phyloP scores from a whole-genome alignment of 495 filamentous ascomycete species.

The Talaromyces stipitatus region DNA sequence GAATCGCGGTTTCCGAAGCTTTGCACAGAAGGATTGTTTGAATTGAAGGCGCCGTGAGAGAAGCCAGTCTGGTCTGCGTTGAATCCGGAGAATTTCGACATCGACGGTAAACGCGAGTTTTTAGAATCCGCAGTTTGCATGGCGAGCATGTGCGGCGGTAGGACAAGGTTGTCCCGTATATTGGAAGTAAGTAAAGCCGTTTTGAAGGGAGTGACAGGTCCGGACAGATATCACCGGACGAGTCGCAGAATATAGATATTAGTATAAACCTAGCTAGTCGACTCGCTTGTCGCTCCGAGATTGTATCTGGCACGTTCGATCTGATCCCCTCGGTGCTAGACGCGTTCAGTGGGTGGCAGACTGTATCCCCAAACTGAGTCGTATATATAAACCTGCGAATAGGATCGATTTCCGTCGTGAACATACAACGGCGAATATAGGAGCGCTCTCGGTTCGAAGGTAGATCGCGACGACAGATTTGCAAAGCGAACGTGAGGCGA shows the following conservation, averaged over 20 bases:
- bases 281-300: background rate
- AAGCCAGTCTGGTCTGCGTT: conserved; percentile 76
- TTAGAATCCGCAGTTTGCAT: conserved; percentile 77
- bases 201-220: conserved; percentile 39
- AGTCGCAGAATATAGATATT: background rate
- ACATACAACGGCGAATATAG: background rate
- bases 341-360: background rate
- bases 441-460: background rate
- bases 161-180: conserved; percentile 66
- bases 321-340: background rate
- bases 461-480: background rate
- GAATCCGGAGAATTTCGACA: conserved; percentile 61
- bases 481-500: background rate
- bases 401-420: background rate
- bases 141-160: conserved; percentile 68
- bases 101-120: conserved; percentile 44
- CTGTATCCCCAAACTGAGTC: background rate
- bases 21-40: conserved; percentile 58
- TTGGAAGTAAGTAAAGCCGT: conserved; percentile 63
- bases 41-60: conserved; percentile 81
- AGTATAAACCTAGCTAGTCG: background rate
- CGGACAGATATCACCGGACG: conserved; percentile 11
- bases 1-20: conserved; percentile 79
- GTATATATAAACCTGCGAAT: background rate
- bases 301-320: background rate